Base-by-base conservation (phyloP, 2,329 filamentous ascomycete species). In the Ophiostoma australiae region DNA sequence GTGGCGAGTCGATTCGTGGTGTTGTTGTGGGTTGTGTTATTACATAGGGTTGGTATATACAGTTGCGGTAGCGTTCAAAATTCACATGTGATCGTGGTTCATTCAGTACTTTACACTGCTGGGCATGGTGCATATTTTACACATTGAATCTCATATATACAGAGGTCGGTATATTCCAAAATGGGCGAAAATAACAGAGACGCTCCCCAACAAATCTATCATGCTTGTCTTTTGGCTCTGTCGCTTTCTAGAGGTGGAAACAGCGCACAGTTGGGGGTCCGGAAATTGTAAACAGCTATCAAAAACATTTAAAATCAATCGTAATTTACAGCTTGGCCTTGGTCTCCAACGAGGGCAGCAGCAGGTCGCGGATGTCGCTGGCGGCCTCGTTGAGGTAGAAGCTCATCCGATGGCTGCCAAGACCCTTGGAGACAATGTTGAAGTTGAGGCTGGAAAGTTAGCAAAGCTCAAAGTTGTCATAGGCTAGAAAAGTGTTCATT, bases 341-440 rank as follows among this genome's bases (percentile, higher is more conserved):
- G 75, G 91, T 80, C 80, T 94, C 89, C 65, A 97, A 81, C 67
- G 91, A 93, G 31, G 92, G 91, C 77, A 92, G 82, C 80, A 99
- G 87, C 70, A 99, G 81, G 76, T 97, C 94, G 74, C 94, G 87
- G 79, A 99, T 89, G 74, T 99, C 95, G 73, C 89, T 87, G 1
- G 94, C 95, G 0, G 95, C 94, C 82, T 99, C 95, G 78, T 93
- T 96, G 75, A 99, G 84, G 82, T 93, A 99, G 85, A 94, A 92
- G 81, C 92, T 95, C 94, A 99, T 97, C 76, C 91, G 90, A 77
- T 95, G 89, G 78, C 91, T 92, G 65, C 94, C 95, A 68, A 97
- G 84, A 71, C 91, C 89, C 86, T 98, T 99, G 79, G 91, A 95
- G 75, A 97, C 94, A 75, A 99, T 89, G 82, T 99, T 99, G 84